These are phyloP conservation scores for Suillus decipiens DNA, from an alignment of 768 basidiomycete species.

Conservation along the genomic window DNA sequence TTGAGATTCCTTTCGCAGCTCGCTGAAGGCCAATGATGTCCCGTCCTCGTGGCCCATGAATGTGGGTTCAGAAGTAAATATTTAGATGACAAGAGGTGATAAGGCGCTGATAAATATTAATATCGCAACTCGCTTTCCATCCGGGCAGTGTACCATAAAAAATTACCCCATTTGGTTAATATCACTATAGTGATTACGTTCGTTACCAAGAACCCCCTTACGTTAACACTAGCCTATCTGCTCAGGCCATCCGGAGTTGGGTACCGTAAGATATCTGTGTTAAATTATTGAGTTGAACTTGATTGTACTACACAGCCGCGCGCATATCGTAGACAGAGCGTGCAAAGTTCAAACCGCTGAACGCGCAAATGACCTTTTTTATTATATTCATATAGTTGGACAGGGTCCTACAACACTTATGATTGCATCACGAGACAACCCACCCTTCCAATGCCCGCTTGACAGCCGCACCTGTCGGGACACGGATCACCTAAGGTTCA, in stretches of 20 bases:
- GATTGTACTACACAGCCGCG: background rate
- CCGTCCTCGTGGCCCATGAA: constrained; percentile 11
- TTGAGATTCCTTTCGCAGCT: constrained; percentile 66
- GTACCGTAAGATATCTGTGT: no score
- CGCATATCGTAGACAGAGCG: background rate
- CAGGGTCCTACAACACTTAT: background rate
- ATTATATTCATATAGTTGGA: background rate
- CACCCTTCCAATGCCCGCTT: background rate
- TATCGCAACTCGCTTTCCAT: background rate
- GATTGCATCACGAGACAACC: background rate
- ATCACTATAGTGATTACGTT: no score
- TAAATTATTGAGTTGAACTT: no score
- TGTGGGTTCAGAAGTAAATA: background rate
- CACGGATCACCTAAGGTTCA: background rate
- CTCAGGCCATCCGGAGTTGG: no score
- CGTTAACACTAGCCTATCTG: no score
- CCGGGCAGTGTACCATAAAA: no score
- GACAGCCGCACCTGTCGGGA: background rate
- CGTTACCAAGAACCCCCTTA: no score
- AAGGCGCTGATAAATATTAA: background rate
- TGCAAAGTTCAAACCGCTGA: background rate
- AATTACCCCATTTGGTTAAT: background rate
- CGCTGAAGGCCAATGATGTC: constrained; percentile 37
- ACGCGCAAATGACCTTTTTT: background rate
- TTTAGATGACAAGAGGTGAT: background rate